Percentiles rank a stretch among this genome's conserved stretches.
Conservation (phyloP, 345 rosid genomes). For the Raphanus raphanistrum region DNA sequence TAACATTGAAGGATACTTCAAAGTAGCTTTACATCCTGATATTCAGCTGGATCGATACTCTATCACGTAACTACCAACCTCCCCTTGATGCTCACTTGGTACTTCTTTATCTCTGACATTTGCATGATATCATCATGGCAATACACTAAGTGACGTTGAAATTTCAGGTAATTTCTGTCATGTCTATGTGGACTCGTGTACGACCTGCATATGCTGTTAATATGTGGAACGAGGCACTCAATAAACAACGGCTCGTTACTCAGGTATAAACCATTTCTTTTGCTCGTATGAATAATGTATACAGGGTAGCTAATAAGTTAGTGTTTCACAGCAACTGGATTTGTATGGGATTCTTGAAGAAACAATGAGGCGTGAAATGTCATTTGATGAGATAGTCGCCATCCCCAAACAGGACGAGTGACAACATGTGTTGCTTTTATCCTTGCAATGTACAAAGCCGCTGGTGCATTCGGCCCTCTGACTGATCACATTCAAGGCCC, state of each 20-base stretch:
- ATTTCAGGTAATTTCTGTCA: conserved; percentile 92
- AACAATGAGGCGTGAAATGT: conserved; percentile 70
- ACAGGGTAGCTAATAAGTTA: not conserved
- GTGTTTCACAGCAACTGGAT: conserved; percentile 62
- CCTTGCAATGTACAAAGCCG: conserved; percentile 86
- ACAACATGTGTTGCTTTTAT: conserved; percentile 92
- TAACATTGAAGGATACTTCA: conserved; percentile 71
- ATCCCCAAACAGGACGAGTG: conserved; percentile 90
- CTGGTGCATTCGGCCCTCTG: conserved; percentile 78
- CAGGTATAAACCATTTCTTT: conserved; percentile 52
- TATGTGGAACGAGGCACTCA: conserved; percentile 98
- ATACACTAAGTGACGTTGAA: conserved; percentile 1
- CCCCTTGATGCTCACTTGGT: conserved; percentile 99
- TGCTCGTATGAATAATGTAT: not conserved
- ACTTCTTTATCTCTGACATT: not conserved
- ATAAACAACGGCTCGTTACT: conserved; percentile 85
- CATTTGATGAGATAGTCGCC: conserved; percentile 80
- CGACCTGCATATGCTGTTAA: conserved; percentile 96
- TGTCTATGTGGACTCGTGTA: conserved; percentile 95
- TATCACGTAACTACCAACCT: conserved; percentile 87
- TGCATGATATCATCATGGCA: not conserved
- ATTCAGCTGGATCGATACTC: conserved; percentile 96
- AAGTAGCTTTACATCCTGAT: conserved; percentile 89
- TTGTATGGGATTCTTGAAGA: conserved; percentile 68
- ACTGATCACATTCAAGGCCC: conserved; percentile 67